Evolutionary conservation across 2,329 filamentous ascomycete species (phyloP).

Genomic region (Decorospora gaudefroyi): DNA sequence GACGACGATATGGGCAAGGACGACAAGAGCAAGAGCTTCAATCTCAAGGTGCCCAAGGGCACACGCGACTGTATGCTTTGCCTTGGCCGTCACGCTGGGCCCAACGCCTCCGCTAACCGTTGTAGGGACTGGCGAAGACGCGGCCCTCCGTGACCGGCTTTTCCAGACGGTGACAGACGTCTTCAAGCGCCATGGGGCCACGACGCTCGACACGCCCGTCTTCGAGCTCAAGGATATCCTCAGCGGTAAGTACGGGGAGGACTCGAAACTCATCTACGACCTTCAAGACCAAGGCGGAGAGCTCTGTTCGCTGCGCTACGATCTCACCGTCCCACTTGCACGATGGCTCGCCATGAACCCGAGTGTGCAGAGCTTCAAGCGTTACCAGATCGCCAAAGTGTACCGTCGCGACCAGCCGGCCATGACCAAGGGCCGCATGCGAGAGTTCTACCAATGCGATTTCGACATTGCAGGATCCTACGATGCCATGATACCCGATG

Average conservation of each 20-base stretch:
- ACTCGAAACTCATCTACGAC: slow-evolving; percentile 90
- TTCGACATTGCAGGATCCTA: slow-evolving; percentile 87
- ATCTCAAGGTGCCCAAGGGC: slow-evolving; percentile 87
- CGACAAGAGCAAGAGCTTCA: slow-evolving; percentile 55
- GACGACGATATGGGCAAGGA: slow-evolving; percentile 54
- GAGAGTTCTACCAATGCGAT: slow-evolving; percentile 97
- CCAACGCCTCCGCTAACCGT: slow-evolving; percentile 18
- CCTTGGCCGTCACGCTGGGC: background rate
- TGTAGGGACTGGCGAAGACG: slow-evolving; percentile 41
- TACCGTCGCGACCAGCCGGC: slow-evolving; percentile 76
- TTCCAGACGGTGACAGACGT: slow-evolving; percentile 44
- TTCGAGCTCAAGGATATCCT: slow-evolving; percentile 88
- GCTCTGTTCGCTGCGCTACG: slow-evolving; percentile 81
- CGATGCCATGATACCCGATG: slow-evolving; percentile 90
- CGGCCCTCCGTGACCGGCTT: slow-evolving; percentile 44
- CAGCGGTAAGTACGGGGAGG: slow-evolving; percentile 88
- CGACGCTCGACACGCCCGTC: slow-evolving; percentile 62
- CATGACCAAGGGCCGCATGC: slow-evolving; percentile 88
- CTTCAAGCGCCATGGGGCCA: slow-evolving; percentile 48
- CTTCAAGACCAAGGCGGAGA: slow-evolving; percentile 86
- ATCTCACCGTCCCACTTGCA: slow-evolving; percentile 87
- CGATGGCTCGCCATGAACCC: slow-evolving; percentile 93
- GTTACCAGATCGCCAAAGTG: slow-evolving; percentile 95
- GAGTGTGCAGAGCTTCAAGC: slow-evolving; percentile 79
- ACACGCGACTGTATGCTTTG: slow-evolving; percentile 78